Conservation (phyloP, 2,329 filamentous ascomycete species). For the Tolypocladium inflatum region DNA sequence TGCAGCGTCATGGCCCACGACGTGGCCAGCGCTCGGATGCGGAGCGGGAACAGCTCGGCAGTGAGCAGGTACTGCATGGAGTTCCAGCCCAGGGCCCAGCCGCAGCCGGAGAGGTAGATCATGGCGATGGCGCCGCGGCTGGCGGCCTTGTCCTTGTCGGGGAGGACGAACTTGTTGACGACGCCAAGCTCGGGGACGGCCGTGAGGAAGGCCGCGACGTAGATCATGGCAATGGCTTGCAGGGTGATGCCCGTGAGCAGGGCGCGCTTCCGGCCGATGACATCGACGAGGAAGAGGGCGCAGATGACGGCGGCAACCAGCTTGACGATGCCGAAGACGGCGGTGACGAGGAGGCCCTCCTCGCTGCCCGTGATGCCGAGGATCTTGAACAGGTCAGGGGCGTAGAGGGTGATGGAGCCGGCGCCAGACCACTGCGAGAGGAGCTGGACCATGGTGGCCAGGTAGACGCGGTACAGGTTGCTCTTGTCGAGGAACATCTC, state of each 20-base stretch:
- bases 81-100: constrained; percentile 67
- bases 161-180: constrained; percentile 37
- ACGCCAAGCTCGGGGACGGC: constrained; percentile 50
- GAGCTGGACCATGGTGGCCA: constrained; percentile 59
- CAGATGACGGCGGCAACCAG: constrained; percentile 57
- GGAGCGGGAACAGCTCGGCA: constrained; percentile 67
- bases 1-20: constrained; percentile 70
- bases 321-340: constrained; percentile 69
- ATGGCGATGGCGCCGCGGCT: constrained; percentile 62
- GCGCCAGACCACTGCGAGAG: constrained; percentile 67
- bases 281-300: constrained; percentile 70
- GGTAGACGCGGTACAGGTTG: constrained; percentile 65
- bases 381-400: constrained; percentile 61
- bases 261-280: constrained; percentile 64
- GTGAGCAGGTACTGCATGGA: constrained; percentile 71
- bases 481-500: constrained; percentile 58
- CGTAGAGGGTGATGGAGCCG: constrained; percentile 67
- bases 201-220: constrained; percentile 52
- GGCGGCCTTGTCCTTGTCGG: constrained; percentile 37
- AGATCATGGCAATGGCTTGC: constrained; percentile 52
- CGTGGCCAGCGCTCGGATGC: constrained; percentile 61
- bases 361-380: constrained; percentile 60
- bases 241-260: constrained; percentile 51
- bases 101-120: constrained; percentile 61
- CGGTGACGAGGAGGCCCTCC: constrained; percentile 63